These are phyloP conservation scores for Fusarium oligoseptatum DNA, from an alignment of 2,329 filamentous ascomycete genomes.

Conservation along the genomic window DNA sequence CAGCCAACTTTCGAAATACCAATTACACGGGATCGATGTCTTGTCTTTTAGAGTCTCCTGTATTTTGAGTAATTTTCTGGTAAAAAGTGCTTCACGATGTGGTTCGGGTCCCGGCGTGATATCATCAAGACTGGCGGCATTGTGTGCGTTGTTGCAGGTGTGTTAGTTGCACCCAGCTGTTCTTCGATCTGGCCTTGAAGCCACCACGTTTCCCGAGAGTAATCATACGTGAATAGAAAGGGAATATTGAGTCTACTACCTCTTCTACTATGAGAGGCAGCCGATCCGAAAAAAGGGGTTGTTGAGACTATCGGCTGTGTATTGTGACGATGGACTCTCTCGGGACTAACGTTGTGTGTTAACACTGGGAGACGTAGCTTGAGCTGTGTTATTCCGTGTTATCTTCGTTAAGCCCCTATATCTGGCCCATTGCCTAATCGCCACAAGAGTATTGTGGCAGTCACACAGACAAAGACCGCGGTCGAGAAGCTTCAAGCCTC, in stretches of 20 bases:
- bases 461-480: not conserved
- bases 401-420: not conserved
- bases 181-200: not conserved
- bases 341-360: not conserved
- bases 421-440: not conserved
- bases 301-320: not conserved
- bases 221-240: not conserved
- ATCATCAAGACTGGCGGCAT: not conserved
- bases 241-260: fast-evolving
- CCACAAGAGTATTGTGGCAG: not conserved
- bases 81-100: not conserved
- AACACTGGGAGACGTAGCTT: not conserved
- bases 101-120: not conserved
- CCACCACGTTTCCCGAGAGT: not conserved
- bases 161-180: not conserved
- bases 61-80: not conserved
- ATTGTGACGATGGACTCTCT: not conserved
- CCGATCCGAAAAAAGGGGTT: not conserved
- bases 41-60: not conserved
- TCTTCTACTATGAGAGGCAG: not conserved
- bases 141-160: not conserved
- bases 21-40: not conserved
- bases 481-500: not conserved
- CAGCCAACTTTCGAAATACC: not conserved
- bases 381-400: not conserved